These are phyloP conservation scores for Blastobotrys raffinosifermentans DNA, from an alignment of 1,139 yeast genomes.

Conservation along the genomic window DNA sequence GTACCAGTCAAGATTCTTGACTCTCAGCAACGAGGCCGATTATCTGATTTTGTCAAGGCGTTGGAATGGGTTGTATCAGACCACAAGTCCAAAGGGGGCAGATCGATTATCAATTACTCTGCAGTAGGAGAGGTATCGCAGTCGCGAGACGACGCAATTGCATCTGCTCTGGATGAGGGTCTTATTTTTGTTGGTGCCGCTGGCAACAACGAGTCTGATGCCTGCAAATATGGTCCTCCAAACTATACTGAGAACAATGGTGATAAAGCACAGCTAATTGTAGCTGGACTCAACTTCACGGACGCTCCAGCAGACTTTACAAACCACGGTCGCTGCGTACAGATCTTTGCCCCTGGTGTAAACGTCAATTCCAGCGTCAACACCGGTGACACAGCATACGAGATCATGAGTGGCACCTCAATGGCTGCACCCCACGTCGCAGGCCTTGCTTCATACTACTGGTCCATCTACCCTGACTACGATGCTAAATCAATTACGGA, in stretches of 20 bases:
- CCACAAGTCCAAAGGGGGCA: slow-evolving; percentile 59
- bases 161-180: slow-evolving; percentile 72
- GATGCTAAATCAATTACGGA: slow-evolving; percentile 17
- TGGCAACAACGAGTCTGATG: slow-evolving; percentile 72
- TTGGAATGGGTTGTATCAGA: slow-evolving; percentile 41
- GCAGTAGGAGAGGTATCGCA: slow-evolving; percentile 85
- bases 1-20: slow-evolving; percentile 38
- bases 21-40: slow-evolving; percentile 29
- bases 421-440: slow-evolving; percentile 84
- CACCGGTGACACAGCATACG: slow-evolving; percentile 30
- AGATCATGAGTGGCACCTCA: slow-evolving; percentile 70
- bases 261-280: slow-evolving; percentile 36
- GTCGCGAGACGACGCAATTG: slow-evolving; percentile 73
- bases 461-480: slow-evolving; percentile 38
- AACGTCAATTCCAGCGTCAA: slow-evolving; percentile 45
- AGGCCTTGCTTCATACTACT: slow-evolving; percentile 61
- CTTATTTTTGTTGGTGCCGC: slow-evolving; percentile 74
- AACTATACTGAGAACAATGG: slow-evolving; percentile 55
- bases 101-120: slow-evolving; percentile 87
- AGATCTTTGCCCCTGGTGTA: slow-evolving; percentile 77
- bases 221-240: slow-evolving; percentile 78
- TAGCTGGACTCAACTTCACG: slow-evolving; percentile 70
- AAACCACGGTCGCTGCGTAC: slow-evolving; percentile 85
- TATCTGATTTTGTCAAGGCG: slow-evolving; percentile 30
- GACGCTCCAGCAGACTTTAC: slow-evolving; percentile 69